Conservation (phyloP, 2,329 filamentous ascomycete species). For the Leptographium galeiforme region DNA sequence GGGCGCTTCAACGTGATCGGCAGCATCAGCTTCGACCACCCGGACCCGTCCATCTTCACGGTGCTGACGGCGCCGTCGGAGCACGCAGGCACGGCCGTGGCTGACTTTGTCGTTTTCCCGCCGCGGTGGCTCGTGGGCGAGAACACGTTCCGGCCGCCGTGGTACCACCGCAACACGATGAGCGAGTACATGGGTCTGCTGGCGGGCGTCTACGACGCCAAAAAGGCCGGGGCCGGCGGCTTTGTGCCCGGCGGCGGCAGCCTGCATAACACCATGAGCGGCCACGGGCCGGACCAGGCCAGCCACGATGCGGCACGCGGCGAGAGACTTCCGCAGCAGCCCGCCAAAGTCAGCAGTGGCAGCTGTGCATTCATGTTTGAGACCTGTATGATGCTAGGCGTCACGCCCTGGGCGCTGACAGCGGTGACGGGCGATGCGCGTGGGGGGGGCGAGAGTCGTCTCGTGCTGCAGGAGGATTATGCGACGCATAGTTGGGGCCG, state of each 20-base stretch:
- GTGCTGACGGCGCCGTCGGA: conserved; percentile 45
- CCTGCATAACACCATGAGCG: conserved; percentile 59
- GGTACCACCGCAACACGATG: conserved; percentile 58
- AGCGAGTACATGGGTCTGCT: conserved; percentile 51
- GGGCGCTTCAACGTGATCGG: conserved; percentile 65
- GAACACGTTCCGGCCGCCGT: conserved; percentile 59
- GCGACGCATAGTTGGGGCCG: conserved; percentile 71
- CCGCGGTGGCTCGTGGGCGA: conserved; percentile 57
- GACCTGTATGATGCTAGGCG: conserved; percentile 55
- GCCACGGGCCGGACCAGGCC: conserved; percentile 46
- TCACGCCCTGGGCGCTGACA: conserved; percentile 54
- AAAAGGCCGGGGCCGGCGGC: conserved; percentile 33
- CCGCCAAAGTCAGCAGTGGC: conserved; percentile 43
- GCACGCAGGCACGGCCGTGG: conserved; percentile 44
- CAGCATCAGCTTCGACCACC: conserved; percentile 60
- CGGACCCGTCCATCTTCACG: conserved; percentile 65
- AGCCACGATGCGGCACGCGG: conserved; percentile 43
- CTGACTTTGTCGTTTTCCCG: conserved; percentile 61
- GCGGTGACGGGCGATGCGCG: conserved; percentile 17
- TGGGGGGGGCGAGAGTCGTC: conserved; percentile 22
- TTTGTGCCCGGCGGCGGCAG: conserved; percentile 45
- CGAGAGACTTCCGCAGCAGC: conserved; percentile 31
- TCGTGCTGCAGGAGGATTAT: conserved; percentile 51
- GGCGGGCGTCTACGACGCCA: conserved; percentile 44
- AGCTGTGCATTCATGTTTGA: conserved; percentile 60